Evolutionary conservation across 1,139 yeast genomes (phyloP), one percentile per base, ranked within the genome.

Genomic region (Suhomyces wounanorum): DNA sequence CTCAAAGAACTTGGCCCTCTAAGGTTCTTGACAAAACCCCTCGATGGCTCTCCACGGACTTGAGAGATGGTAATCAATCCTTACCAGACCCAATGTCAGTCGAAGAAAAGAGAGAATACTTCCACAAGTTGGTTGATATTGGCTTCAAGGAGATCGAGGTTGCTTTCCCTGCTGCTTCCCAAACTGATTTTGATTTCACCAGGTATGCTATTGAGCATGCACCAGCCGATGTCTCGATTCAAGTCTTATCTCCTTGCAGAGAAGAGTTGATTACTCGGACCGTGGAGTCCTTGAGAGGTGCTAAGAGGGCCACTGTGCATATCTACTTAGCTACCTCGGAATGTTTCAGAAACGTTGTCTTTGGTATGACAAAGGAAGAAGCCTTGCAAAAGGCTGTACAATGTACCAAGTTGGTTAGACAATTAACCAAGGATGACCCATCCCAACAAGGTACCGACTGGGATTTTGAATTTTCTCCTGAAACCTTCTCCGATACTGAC

Each of bases 81-180:
- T 79, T 94, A 59, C 98, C 98, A 9, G 98, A 94, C 70, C 98
- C 98, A 48, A 94, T 94, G 98, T 81, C 90, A 30, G 83, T 91
- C 36, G 88, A 79, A 38, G 97, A 94, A 69, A 94, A 94, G 74
- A 89, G 89, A 68, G 87, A 82, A 59, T 92, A 89, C 69, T 92
- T 92, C 75, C 81, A 85, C 58, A 89, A 91, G 68, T 78, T 94
- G 52, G 75, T 92, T n/a, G 94, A 89, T 39, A 75, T 91, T 45
- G 98, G 98, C 0, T 94, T 91, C 77, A 94, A 94, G 69, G 99
- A 94, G 71, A 94, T 94, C 58, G 99, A 94, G 72, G 98, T 94
- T 16, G 85, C 97, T 0, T 94, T 94, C 74, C 98, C 99, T 13
- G 85, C 96, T 25, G 98, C 98, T 2, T 89, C 96, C 4, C 98